Conservation (phyloP, 2,329 filamentous ascomycete genomes). For the Diplocarpon mali region DNA sequence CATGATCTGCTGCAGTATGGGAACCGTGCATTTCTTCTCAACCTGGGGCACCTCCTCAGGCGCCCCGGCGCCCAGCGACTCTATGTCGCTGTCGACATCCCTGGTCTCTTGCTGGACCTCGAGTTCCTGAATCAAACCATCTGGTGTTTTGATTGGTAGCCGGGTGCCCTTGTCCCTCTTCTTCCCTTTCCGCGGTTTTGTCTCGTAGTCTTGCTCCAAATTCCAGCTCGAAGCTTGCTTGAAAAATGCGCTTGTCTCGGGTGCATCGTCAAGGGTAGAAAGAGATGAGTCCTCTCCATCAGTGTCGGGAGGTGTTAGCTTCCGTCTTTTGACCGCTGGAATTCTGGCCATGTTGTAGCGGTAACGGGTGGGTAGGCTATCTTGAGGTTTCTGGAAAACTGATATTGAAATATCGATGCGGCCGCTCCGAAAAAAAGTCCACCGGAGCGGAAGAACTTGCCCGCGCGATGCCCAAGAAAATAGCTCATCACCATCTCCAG, state of each 20-base stretch:
- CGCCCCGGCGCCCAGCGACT: slow-evolving; percentile 49
- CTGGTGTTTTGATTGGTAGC: slow-evolving; percentile 76
- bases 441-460: slow-evolving; percentile 14
- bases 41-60: slow-evolving; percentile 37
- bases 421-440: slow-evolving; percentile 19
- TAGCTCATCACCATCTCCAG: background rate
- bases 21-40: slow-evolving; percentile 50
- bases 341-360: slow-evolving; percentile 22
- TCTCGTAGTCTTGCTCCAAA: slow-evolving; percentile 85
- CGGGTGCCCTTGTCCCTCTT: slow-evolving; percentile 60
- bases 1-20: slow-evolving; percentile 68
- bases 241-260: slow-evolving; percentile 41
- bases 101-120: slow-evolving; percentile 40
- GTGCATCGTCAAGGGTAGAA: slow-evolving; percentile 23
- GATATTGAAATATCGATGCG: slow-evolving; percentile 9
- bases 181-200: slow-evolving; percentile 60
- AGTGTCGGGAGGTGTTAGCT: slow-evolving; percentile 41
- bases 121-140: slow-evolving; percentile 58
- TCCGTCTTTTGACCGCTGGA: slow-evolving; percentile 41
- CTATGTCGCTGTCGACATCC: slow-evolving; percentile 48
- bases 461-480: slow-evolving; percentile 16
- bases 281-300: slow-evolving; percentile 33
- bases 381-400: too few relatives aligned
- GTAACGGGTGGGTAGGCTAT: background rate
- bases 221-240: slow-evolving; percentile 74